Percentiles rank a stretch among this genome's conserved stretches.
These are phyloP conservation scores for Gynandropsis gynandra DNA, from an alignment of 345 rosid species.

Conservation along the genomic window DNA sequence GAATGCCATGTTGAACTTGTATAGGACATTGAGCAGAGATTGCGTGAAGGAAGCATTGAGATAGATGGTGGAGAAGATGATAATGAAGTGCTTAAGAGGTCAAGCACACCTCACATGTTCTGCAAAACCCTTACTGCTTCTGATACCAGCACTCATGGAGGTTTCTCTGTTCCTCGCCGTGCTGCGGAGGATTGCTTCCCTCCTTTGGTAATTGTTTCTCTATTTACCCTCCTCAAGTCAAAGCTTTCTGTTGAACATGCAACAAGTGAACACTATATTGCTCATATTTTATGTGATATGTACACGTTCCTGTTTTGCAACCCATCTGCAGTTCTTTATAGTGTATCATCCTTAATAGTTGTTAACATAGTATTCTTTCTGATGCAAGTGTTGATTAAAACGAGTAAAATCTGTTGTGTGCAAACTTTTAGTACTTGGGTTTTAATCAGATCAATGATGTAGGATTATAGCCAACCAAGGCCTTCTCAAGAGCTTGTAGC, in stretches of 20 bases:
- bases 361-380: too few relatives aligned
- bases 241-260: too few relatives aligned
- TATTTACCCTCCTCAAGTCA: too few relatives aligned
- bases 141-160: constrained; percentile 98
- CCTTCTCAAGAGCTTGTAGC: constrained; percentile 98
- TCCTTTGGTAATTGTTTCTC: constrained; percentile 55
- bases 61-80: constrained; percentile 66
- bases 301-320: too few relatives aligned
- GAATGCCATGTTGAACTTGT: background rate
- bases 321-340: too few relatives aligned
- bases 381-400: too few relatives aligned
- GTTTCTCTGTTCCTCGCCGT: constrained; percentile 96
- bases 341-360: too few relatives aligned
- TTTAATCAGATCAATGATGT: constrained; percentile 19
- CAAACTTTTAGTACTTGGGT: background rate
- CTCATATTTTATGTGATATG: too few relatives aligned
- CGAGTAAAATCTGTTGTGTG: background rate
- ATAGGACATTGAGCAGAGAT: constrained; percentile 48
- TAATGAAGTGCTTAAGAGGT: constrained; percentile 45
- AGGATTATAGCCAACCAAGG: constrained; percentile 92
- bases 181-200: constrained; percentile 99
- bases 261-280: too few relatives aligned
- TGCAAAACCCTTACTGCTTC: constrained; percentile 99
- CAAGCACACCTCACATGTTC: constrained; percentile 89
- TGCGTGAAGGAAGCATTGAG: constrained; percentile 44